phyloP scores from a whole-genome alignment of 2,329 filamentous ascomycete species.

The Diaporthe ilicicola region DNA sequence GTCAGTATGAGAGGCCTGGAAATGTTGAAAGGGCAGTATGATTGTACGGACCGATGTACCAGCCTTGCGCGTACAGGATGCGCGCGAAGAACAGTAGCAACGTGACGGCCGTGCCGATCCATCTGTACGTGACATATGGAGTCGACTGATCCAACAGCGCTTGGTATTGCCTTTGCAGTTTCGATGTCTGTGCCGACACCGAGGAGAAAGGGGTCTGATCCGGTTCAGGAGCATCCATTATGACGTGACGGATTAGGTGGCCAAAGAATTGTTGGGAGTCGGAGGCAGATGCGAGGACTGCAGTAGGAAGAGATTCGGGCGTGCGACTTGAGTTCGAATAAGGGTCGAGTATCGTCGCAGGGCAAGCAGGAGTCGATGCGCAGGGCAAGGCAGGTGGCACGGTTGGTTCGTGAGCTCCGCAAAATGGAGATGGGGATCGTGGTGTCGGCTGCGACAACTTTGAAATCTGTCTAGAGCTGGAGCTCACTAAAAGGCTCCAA shows the following conservation, averaged over 20 bases:
- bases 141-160: constrained; percentile 92
- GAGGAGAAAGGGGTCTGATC: constrained; percentile 92
- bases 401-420: constrained; percentile 31
- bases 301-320: background rate
- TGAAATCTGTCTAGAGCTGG: constrained; percentile 30
- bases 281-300: background rate
- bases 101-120: constrained; percentile 80
- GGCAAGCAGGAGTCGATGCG: constrained; percentile 20
- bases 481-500: constrained; percentile 11
- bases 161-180: constrained; percentile 88
- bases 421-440: constrained; percentile 12
- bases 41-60: constrained; percentile 86
- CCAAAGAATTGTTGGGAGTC: background rate
- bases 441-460: constrained; percentile 23
- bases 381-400: constrained; percentile 20
- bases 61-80: constrained; percentile 92
- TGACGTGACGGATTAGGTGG: constrained; percentile 19
- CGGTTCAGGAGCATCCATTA: constrained; percentile 87
- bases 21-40: background rate
- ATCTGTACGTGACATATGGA: constrained; percentile 88
- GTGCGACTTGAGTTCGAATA: background rate
- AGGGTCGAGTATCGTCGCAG: background rate
- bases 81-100: constrained; percentile 86
- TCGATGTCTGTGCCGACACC: constrained; percentile 85
- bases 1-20: constrained; percentile 32